phyloP scores from a whole-genome alignment of 495 filamentous ascomycete species.

The Bacidia gigantensis region DNA sequence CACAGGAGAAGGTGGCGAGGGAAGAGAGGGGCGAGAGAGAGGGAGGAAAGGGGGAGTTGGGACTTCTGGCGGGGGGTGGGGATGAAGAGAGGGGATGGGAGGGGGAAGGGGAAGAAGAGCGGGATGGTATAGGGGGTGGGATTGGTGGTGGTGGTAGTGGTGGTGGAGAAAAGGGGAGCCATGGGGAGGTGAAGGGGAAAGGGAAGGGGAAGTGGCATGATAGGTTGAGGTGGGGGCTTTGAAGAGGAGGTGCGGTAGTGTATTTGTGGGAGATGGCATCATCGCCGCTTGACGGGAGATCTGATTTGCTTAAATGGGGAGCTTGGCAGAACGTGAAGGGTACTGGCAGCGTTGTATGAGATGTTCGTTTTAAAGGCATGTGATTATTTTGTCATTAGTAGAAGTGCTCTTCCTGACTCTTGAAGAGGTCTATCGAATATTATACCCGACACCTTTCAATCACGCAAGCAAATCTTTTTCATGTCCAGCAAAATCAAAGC shows the following conservation, averaged over 20 bases:
- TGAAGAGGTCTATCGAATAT: neutral
- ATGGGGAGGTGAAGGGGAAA: neutral
- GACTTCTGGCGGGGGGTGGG: neutral
- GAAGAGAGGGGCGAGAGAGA: neutral
- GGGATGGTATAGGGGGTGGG: neutral
- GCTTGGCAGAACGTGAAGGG: too few relatives aligned
- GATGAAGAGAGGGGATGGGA: neutral
- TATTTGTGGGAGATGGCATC: neutral
- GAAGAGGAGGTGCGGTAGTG: neutral
- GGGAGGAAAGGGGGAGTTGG: neutral
- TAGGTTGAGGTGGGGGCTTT: constrained; percentile 2
- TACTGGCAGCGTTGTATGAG: too few relatives aligned
- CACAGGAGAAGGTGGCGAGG: neutral
- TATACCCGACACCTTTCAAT: neutral
- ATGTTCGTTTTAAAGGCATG: too few relatives aligned
- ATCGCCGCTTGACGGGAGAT: too few relatives aligned
- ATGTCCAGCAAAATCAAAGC: neutral
- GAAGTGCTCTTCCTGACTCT: neutral
- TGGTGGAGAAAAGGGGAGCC: neutral
- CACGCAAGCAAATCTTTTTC: neutral
- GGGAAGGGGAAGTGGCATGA: constrained; percentile 3
- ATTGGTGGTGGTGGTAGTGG: neutral
- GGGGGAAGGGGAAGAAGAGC: neutral
- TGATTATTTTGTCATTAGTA: too few relatives aligned
- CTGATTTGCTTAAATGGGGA: too few relatives aligned